Conservation (phyloP, 73 alveolate species). For the Tetrahymena malaccensis region DNA sequence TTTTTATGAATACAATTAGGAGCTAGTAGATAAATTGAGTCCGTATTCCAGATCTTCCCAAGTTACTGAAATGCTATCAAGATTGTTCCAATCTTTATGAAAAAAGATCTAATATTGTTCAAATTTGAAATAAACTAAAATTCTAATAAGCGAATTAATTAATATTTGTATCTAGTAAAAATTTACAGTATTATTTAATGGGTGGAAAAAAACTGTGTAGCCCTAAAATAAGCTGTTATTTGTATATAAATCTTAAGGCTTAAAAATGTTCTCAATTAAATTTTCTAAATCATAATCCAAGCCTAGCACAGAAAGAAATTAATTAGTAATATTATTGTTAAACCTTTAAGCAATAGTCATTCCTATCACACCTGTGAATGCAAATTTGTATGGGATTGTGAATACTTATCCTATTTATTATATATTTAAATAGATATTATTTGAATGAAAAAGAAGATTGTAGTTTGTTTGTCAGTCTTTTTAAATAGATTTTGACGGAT, state of each 20-base stretch:
- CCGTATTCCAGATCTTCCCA: neutral
- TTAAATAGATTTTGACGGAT: too few species aligned
- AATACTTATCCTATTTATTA: neutral
- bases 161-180: neutral
- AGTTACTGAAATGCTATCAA: neutral
- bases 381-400: neutral
- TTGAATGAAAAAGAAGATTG: neutral
- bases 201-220: neutral
- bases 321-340: neutral
- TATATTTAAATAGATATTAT: too few species aligned
- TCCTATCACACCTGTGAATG: neutral
- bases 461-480: too few species aligned
- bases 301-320: neutral
- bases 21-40: neutral
- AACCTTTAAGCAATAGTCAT: neutral
- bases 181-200: neutral
- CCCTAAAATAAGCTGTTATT: neutral
- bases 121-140: too few species aligned
- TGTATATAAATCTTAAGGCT: neutral
- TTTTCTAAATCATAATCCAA: neutral
- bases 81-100: neutral
- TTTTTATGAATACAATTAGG: neutral
- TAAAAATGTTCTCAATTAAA: neutral
- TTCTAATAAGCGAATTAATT: neutral
- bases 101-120: neutral